These are phyloP conservation scores for Perilla frutescens DNA, from an alignment of 257 asterid genomes.

Conservation along the genomic window DNA sequence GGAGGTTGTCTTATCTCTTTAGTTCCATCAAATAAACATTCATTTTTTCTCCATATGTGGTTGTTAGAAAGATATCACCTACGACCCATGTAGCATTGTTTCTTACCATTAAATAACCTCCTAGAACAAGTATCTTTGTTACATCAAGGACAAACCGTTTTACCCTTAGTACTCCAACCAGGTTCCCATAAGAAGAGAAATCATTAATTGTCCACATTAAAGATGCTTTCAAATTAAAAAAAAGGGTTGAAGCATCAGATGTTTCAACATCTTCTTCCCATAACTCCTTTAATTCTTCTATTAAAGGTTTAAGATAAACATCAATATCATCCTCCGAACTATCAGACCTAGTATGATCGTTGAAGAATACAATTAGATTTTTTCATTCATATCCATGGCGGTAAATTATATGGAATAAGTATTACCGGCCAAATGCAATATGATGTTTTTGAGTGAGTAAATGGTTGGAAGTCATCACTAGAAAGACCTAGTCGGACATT, in stretches of 20 bases:
- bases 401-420: not conserved
- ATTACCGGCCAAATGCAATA: too few relatives aligned
- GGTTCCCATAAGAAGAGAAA: not conserved
- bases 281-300: too few relatives aligned
- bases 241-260: conserved; percentile 6
- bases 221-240: not conserved
- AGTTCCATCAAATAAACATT: not conserved
- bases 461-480: conserved; percentile 20
- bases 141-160: too few relatives aligned
- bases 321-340: not conserved
- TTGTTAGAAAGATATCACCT: not conserved
- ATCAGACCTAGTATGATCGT: not conserved
- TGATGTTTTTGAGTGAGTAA: too few relatives aligned
- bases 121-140: too few relatives aligned
- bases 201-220: conserved; percentile 10
- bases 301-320: too few relatives aligned
- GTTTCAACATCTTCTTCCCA: not conserved
- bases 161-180: too few relatives aligned
- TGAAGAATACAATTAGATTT: conserved; percentile 14
- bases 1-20: not conserved
- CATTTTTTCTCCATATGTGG: conserved; percentile 7
- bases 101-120: not conserved
- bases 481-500: conserved; percentile 20
- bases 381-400: conserved; percentile 24
- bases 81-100: conserved; percentile 1